Conservation (phyloP, 2,329 filamentous ascomycete genomes). For the Penicillium rolfsii region DNA sequence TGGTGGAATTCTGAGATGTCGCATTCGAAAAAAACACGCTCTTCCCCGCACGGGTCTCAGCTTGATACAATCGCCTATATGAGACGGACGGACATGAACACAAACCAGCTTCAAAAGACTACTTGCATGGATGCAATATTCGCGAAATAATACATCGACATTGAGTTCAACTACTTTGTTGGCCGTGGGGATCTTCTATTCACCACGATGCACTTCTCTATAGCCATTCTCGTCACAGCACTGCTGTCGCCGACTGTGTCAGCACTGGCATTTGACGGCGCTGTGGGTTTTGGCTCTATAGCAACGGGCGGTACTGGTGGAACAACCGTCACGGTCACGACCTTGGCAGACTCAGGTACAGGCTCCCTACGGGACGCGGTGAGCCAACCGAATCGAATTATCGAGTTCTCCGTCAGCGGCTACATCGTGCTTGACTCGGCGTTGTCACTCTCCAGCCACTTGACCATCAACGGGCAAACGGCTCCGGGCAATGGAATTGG, state of each 20-base stretch:
- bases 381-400: neutral
- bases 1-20: neutral
- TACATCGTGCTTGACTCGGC: neutral
- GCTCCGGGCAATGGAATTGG: constrained; percentile 2
- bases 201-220: neutral
- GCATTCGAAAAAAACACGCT: neutral
- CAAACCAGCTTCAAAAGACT: neutral
- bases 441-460: neutral
- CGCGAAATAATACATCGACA: neutral
- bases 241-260: neutral
- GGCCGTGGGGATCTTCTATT: neutral
- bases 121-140: neutral
- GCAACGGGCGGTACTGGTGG: neutral
- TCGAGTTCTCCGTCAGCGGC: constrained; percentile 1
- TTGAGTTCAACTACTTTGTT: neutral
- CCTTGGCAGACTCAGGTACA: constrained; percentile 1
- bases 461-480: constrained; percentile 2
- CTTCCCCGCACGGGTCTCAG: neutral
- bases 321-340: neutral
- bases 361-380: constrained; percentile 1
- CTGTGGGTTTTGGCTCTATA: neutral
- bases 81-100: neutral
- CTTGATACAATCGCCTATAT: neutral
- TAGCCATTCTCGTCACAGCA: neutral
- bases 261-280: constrained; percentile 1